Evolutionary conservation across 164 flowering plant species (phyloP).

Genomic region (Echeveria elegans): DNA sequence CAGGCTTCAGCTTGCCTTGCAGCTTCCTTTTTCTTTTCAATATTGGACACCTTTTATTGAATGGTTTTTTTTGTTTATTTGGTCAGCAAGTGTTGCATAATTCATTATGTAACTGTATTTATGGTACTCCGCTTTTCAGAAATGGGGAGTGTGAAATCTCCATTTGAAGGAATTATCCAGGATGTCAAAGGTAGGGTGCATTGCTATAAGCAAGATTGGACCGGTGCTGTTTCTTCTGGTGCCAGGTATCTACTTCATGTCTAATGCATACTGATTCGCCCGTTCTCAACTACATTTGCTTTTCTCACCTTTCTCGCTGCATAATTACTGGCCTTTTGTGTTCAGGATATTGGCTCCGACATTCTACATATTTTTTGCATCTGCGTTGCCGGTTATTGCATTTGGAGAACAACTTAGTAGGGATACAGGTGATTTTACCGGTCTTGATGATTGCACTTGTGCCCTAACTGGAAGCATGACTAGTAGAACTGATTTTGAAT

Average conservation of each 20-base stretch:
- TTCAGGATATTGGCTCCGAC: slow-evolving; percentile 56
- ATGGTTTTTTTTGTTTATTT: neutral
- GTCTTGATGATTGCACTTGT: neutral
- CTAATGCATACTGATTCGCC: neutral
- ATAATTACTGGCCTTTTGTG: neutral
- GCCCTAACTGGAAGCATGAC: neutral
- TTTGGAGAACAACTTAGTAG: slow-evolving; percentile 53
- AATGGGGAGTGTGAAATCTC: slow-evolving; percentile 10
- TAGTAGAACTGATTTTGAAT: neutral
- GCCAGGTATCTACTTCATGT: neutral
- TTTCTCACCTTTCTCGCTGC: neutral
- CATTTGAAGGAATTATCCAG: slow-evolving; percentile 9
- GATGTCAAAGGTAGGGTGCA: slow-evolving; percentile 11
- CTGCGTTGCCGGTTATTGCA: slow-evolving; percentile 58
- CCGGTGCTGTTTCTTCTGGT: slow-evolving; percentile 9
- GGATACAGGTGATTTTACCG: slow-evolving; percentile 32
- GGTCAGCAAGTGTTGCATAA: neutral
- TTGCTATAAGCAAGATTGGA: slow-evolving; percentile 15
- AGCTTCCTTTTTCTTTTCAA: neutral
- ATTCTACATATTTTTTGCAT: slow-evolving; percentile 45
- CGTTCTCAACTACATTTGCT: neutral
- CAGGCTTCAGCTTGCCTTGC: neutral
- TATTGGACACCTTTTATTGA: neutral
- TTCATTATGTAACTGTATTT: neutral
- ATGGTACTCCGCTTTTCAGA: neutral